These are phyloP conservation scores for Neofusicoccum ribis DNA, from an alignment of 2,329 filamentous ascomycete species.

Conservation along the genomic window DNA sequence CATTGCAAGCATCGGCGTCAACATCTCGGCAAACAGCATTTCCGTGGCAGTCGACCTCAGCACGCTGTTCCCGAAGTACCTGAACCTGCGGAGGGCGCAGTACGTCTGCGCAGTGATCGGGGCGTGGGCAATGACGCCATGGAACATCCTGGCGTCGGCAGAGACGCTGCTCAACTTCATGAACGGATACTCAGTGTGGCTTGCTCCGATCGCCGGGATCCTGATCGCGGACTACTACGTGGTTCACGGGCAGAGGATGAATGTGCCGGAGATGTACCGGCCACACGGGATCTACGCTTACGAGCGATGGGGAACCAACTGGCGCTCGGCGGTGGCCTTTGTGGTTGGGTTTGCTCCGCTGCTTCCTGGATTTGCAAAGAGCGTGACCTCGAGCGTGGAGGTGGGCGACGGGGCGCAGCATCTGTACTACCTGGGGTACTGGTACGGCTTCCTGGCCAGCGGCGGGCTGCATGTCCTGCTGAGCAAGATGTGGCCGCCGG, in stretches of 20 bases:
- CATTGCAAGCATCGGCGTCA: conserved; percentile 22
- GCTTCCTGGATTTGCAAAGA: conserved; percentile 25
- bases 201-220: conserved; percentile 22
- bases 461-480: conserved; percentile 10
- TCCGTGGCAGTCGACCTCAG: conserved; percentile 25
- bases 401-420: conserved; percentile 22
- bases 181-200: conserved; percentile 21
- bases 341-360: conserved; percentile 25
- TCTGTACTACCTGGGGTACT: conserved; percentile 26
- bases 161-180: conserved; percentile 21
- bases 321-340: conserved; percentile 27
- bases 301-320: conserved; percentile 26
- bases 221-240: conserved; percentile 26
- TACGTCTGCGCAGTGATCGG: conserved; percentile 23
- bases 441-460: conserved; percentile 24
- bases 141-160: conserved; percentile 21
- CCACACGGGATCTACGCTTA: conserved; percentile 28
- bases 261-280: conserved; percentile 28
- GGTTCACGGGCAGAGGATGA: conserved; percentile 23
- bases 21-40: conserved; percentile 28
- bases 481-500: conserved; percentile 1
- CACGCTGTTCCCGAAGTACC: conserved; percentile 7
- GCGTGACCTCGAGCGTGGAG: conserved; percentile 14
- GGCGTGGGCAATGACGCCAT: conserved; percentile 20
- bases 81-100: conserved; percentile 20